Conservation (phyloP, 2,329 filamentous ascomycete genomes). For the Karstenula rhodostoma region DNA sequence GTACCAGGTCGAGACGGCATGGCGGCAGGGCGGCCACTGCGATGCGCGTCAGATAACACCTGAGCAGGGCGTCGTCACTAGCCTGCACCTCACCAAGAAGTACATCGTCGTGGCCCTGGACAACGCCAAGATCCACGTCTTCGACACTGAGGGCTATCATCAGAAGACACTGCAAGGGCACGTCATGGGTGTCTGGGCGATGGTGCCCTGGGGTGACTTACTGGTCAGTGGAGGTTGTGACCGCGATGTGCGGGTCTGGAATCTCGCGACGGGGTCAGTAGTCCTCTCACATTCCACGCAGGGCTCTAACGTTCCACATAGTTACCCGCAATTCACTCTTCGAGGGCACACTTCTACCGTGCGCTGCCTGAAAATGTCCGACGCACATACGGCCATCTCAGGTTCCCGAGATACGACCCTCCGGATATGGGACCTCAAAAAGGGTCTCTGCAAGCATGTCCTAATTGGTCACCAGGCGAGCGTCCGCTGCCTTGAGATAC, state of each 20-base stretch:
- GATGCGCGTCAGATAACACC: slow-evolving; percentile 90
- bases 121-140: slow-evolving; percentile 98
- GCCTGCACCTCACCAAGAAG: slow-evolving; percentile 89
- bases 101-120: slow-evolving; percentile 98
- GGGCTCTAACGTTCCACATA: slow-evolving; percentile 25
- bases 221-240: slow-evolving; percentile 97
- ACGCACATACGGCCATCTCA: slow-evolving; percentile 91
- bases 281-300: background rate
- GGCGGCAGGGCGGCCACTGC: slow-evolving; percentile 88
- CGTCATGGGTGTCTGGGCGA: slow-evolving; percentile 99
- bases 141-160: slow-evolving; percentile 87
- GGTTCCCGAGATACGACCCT: slow-evolving; percentile 95
- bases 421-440: slow-evolving; percentile 91
- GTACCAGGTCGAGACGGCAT: slow-evolving; percentile 96
- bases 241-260: slow-evolving; percentile 95
- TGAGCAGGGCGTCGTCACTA: slow-evolving; percentile 96
- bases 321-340: slow-evolving; percentile 63
- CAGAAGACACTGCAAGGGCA: slow-evolving; percentile 92
- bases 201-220: slow-evolving; percentile 97
- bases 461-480: slow-evolving; percentile 95
- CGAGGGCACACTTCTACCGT: slow-evolving; percentile 97
- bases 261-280: slow-evolving; percentile 86
- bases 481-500: slow-evolving; percentile 92
- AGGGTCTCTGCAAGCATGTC: slow-evolving; percentile 88
- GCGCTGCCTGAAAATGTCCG: slow-evolving; percentile 96